Evolutionary conservation across 305 asterid species (phyloP), one percentile per base, ranked within the genome.

Genomic region (Euphrasia arctica): DNA sequence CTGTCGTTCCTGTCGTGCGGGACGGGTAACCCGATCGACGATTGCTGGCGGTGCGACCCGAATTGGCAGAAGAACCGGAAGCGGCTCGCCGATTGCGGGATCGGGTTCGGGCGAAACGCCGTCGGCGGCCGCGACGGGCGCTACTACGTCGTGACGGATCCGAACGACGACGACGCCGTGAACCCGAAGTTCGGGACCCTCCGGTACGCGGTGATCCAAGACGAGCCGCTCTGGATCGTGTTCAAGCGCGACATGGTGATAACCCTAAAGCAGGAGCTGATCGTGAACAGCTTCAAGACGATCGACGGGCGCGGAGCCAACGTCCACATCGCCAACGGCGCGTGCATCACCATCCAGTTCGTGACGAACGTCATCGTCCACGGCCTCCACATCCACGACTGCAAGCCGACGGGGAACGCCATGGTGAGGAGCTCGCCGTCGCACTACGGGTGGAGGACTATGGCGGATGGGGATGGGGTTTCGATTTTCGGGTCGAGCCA

Each of bases 41-140:
- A 92, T 70, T 92, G 98, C 76, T 92, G 98, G 98, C 84, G 98
- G 1, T 92, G 98, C 72, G 93, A 92, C 84, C 67, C 83, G 10
- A 89, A 73, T 67, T 89, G 98, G 98, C 89, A 84, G 55, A 74
- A 81, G 6, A 85, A 90, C 80, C 97, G 97, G 54, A 97, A 93
- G 54, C 78, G 88, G 0, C 66, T 93, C 13, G 98, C 97, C 32
- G 96, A 93, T 58, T 93, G 98, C 31, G 84, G 70, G 58, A 90
- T 93, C 18, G 97, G 98, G 0, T 92, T 93, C 73, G 98, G 98
- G 9, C 91, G 98, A 43, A 89, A 87, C 25, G 98, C 98, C 4
- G 66, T 91, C 67, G 98, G 98, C 27, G 98, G 98, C 0, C 91
- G 96, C 8, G 95, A 91, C 59, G 98, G 98, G 0, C 71, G 81